These are phyloP conservation scores for Lycium barbarum DNA, from an alignment of 257 asterid genomes.

Conservation along the genomic window DNA sequence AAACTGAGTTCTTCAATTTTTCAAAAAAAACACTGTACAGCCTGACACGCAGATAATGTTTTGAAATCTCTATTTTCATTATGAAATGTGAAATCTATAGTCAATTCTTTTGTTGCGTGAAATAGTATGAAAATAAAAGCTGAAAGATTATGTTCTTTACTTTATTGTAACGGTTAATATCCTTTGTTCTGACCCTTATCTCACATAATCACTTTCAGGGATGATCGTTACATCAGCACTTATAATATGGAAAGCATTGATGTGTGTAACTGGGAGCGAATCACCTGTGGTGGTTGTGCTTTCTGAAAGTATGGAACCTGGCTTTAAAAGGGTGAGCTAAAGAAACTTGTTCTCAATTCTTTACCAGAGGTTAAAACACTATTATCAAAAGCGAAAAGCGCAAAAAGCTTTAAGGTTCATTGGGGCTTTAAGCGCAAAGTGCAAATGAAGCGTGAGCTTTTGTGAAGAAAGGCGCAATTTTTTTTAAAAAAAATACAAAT, in stretches of 20 bases:
- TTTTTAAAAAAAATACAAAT: too few species aligned
- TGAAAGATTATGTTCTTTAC: background rate
- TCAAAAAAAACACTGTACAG: background rate
- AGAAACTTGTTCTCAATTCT: background rate
- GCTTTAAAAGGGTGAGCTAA: constrained; percentile 85
- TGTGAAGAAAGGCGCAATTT: too few species aligned
- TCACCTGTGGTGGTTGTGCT: constrained; percentile 99
- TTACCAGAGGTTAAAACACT: background rate
- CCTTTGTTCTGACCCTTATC: constrained; percentile 18
- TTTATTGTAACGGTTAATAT: background rate
- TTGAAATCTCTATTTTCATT: background rate
- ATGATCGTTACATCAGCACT: constrained; percentile 97
- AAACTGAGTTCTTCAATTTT: background rate
- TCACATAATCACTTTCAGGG: constrained; percentile 56
- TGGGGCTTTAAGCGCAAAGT: too few species aligned
- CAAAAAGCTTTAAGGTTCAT: too few species aligned
- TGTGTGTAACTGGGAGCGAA: constrained; percentile 97
- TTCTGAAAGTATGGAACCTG: constrained; percentile 99
- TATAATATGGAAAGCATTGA: constrained; percentile 96
- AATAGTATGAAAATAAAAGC: background rate
- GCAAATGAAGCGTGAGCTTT: too few species aligned
- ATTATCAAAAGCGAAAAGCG: too few species aligned
- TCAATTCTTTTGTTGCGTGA: background rate
- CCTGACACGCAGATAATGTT: background rate
- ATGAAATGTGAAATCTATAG: constrained; percentile 12